These are phyloP conservation scores for Conidiobolus incongruus DNA, from an alignment of 371 early-diverging fungal species.

Conservation along the genomic window DNA sequence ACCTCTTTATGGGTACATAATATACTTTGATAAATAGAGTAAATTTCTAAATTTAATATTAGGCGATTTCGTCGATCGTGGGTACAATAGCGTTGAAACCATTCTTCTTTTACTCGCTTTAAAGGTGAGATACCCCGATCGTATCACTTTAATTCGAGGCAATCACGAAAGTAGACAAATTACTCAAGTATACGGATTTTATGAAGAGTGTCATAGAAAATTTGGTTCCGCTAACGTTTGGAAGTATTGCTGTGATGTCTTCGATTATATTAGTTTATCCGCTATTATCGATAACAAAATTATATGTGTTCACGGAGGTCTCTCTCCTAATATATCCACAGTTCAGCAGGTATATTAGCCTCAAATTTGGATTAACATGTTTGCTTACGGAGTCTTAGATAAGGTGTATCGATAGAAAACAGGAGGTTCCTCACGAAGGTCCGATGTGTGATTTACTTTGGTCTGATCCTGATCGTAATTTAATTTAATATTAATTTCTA, in stretches of 20 bases:
- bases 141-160: constrained; percentile 94
- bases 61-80: constrained; percentile 99
- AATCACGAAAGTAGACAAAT: constrained; percentile 99
- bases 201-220: constrained; percentile 96
- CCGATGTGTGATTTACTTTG: constrained; percentile 98
- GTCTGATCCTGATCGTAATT: constrained; percentile 93
- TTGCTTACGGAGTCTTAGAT: constrained; percentile 22
- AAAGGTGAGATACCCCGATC: constrained; percentile 78
- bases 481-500: constrained; percentile 1
- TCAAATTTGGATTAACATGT: not conserved
- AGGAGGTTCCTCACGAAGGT: constrained; percentile 98
- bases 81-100: constrained; percentile 97
- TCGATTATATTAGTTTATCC: constrained; percentile 86
- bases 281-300: constrained; percentile 19
- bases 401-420: constrained; percentile 88
- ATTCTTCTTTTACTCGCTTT: constrained; percentile 92
- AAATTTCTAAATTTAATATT: constrained; percentile 1
- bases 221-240: constrained; percentile 94
- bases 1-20: constrained; percentile 77
- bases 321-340: constrained; percentile 80
- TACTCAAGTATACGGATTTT: constrained; percentile 99
- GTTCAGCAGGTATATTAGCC: constrained; percentile 63
- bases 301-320: constrained; percentile 97
- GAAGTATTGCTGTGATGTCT: constrained; percentile 96
- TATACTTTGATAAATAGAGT: not conserved